phyloP scores from a whole-genome alignment of 2,329 filamentous ascomycete species.

The Dothistroma septosporum region DNA sequence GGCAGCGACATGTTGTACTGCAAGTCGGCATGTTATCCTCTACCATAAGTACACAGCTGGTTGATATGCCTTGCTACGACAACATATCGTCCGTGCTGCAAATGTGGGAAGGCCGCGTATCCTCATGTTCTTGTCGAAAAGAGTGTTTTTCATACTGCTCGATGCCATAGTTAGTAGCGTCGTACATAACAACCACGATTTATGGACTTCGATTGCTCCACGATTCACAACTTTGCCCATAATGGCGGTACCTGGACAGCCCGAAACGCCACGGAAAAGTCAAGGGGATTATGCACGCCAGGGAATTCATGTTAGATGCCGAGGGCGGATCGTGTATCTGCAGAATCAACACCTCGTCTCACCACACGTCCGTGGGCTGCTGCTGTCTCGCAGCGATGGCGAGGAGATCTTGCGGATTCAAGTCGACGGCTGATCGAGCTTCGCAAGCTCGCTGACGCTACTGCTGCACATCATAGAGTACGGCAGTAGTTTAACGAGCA shows the following conservation, averaged over 20 bases:
- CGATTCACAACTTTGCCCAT: neutral
- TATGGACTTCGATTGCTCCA: neutral
- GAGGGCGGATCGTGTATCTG: neutral
- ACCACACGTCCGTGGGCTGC: neutral
- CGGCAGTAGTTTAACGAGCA: constrained; percentile 1
- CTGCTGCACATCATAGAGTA: constrained; percentile 9
- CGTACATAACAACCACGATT: neutral
- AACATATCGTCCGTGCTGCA: too few relatives aligned
- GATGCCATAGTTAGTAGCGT: neutral
- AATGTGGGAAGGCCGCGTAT: neutral
- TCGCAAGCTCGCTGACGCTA: neutral
- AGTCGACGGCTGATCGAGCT: constrained; percentile 2
- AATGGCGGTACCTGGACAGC: constrained; percentile 3
- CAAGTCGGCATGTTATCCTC: too few relatives aligned
- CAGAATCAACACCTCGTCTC: neutral
- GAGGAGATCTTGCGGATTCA: neutral
- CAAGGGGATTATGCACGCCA: constrained; percentile 8
- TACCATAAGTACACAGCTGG: too few relatives aligned
- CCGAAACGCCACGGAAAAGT: constrained; percentile 7
- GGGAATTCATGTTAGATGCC: neutral
- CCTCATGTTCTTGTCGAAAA: neutral
- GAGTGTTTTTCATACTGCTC: neutral
- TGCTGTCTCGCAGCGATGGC: neutral
- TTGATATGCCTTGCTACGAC: too few relatives aligned
- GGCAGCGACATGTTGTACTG: too few relatives aligned